These are phyloP conservation scores for Psidium friedrichsthalianum DNA, from an alignment of 345 rosid species.

Conservation along the genomic window DNA sequence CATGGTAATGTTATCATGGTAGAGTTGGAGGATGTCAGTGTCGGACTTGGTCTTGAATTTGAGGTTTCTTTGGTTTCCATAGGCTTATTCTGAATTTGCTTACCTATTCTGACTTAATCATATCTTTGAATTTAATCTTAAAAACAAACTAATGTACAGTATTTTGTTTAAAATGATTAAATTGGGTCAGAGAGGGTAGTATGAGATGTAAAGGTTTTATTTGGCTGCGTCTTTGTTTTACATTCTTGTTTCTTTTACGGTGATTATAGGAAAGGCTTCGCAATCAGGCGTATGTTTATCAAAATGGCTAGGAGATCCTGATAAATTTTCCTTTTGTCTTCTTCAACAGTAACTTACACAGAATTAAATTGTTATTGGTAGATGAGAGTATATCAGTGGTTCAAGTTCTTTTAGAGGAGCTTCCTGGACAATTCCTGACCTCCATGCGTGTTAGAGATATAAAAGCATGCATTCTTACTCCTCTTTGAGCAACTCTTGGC, in stretches of 20 bases:
- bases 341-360: too few relatives aligned
- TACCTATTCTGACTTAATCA: neutral
- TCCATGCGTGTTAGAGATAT: slow-evolving; percentile 52
- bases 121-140: neutral
- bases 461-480: slow-evolving; percentile 16
- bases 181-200: neutral
- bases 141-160: neutral
- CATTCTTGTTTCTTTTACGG: neutral
- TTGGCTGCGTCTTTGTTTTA: neutral
- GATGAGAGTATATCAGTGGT: slow-evolving; percentile 62
- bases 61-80: neutral
- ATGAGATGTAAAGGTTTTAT: neutral
- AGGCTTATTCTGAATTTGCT: neutral
- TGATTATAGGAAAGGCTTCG: neutral
- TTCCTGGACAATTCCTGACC: slow-evolving; percentile 69
- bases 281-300: neutral
- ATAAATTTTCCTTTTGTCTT: neutral
- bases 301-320: neutral
- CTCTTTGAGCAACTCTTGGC: too few relatives aligned
- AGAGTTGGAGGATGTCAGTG: too few relatives aligned
- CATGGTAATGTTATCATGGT: neutral
- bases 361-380: neutral
- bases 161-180: too few relatives aligned
- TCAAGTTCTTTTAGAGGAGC: slow-evolving; percentile 66
- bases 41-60: neutral